Percentiles rank a stretch among this genome's conserved stretches.
These are phyloP conservation scores for Acer campestre DNA, from an alignment of 345 rosid species.

Conservation along the genomic window DNA sequence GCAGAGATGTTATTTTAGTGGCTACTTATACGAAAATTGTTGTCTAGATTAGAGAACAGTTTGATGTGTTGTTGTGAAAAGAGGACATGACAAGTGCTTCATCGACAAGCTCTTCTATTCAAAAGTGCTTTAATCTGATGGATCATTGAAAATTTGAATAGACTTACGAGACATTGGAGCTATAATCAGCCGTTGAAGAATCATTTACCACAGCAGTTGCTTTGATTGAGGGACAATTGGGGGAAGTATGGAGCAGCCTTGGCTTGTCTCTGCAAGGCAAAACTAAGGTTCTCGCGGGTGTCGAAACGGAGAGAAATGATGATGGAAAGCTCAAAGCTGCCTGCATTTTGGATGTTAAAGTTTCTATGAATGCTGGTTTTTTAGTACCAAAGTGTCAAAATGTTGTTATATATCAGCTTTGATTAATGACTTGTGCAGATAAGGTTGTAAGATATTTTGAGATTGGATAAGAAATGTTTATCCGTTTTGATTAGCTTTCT, in stretches of 20 bases:
- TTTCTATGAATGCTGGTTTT: not conserved
- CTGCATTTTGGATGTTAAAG: constrained; percentile 32
- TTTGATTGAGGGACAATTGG: constrained; percentile 25
- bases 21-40: not conserved
- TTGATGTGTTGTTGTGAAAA: not conserved
- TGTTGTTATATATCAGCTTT: not conserved
- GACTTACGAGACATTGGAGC: constrained; percentile 47
- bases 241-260: constrained; percentile 13
- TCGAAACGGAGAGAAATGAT: constrained; percentile 14
- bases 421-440: constrained; percentile 18
- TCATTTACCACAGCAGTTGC: constrained; percentile 31
- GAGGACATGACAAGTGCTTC: no score
- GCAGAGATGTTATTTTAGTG: not conserved
- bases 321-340: constrained; percentile 38
- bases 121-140: not conserved
- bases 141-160: not conserved
- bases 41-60: not conserved
- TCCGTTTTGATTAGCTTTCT: not conserved
- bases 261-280: constrained; percentile 28
- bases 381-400: not conserved
- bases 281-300: constrained; percentile 27
- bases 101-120: no score
- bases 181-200: constrained; percentile 49
- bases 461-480: not conserved
- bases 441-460: constrained; percentile 31